Evolutionary conservation across 129 eudicot genomes (phyloP), one percentile per base, ranked within the genome.

Genomic region (Lactuca saligna): DNA sequence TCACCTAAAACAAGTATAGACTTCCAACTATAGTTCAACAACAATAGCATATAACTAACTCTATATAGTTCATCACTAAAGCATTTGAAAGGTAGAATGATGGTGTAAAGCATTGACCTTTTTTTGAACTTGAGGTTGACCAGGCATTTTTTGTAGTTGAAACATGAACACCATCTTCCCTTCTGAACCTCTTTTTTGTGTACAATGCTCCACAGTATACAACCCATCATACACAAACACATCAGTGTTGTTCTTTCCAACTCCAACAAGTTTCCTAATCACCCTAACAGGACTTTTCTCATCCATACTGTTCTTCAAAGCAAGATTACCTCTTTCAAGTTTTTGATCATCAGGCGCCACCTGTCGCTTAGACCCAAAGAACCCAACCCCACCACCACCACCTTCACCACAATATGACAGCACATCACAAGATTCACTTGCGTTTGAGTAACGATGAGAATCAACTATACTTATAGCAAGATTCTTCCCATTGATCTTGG

Each of bases 331-430:
- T 25, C 75, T 38, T 54, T 63, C 69, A 14, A 80, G 80, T 69
- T 69, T 80, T 33, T 83, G 88, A 54, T 83, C 85, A 38, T 83
- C 80, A 0, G 17, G 68, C 17, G 34, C 17, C 41, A 35, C 12
- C n/a, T 20, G 37, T 2, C 15, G 51, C 29, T n/a, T 68, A 38
- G 2, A 0, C 20, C 57, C 69, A 3, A 37, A 14, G 6, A 68
- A 49, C 2, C 11, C 14, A 50, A 1, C 44, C 65, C 51, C 51
- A 12, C 15, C 15, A 12, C 96, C 92, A 9, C 96, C 92, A 9
- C 96, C 93, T 53, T 89, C 84, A 17, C 93, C 93, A 8, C 56
- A 68, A 74, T 81, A 89, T 6, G 61, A 33, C 8, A 89, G 16
- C 16, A 42, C 70, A 41, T 81, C 82, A 20, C 70, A 11, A 8